Evolutionary conservation across 1,284 basidiomycete species (phyloP).

Genomic region (Ceratobasidium sp.): DNA sequence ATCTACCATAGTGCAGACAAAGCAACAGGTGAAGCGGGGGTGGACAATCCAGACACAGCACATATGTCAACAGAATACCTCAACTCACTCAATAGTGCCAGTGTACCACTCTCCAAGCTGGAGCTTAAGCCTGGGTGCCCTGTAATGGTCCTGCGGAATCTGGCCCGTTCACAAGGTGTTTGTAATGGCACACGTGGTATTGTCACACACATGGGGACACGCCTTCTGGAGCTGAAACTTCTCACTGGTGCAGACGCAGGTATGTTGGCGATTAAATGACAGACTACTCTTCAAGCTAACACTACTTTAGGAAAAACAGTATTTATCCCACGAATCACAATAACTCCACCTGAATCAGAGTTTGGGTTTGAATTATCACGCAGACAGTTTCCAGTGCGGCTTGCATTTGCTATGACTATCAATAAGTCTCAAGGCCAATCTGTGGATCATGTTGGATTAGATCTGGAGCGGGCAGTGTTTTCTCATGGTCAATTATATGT

Average conservation of each 20-base stretch:
- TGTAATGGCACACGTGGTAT: slow-evolving; percentile 56
- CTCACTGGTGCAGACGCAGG: slow-evolving; percentile 53
- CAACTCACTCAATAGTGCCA: slow-evolving; percentile 49
- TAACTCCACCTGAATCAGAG: slow-evolving; percentile 48
- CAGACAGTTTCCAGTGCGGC: slow-evolving; percentile 56
- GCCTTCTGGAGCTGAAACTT: slow-evolving; percentile 51
- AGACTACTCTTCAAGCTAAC: background rate
- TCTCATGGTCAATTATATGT: slow-evolving; percentile 47
- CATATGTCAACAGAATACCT: slow-evolving; percentile 50
- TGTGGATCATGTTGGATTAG: slow-evolving; percentile 44
- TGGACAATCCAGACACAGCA: slow-evolving; percentile 47
- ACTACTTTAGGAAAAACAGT: slow-evolving; percentile 44
- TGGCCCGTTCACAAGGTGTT: slow-evolving; percentile 52
- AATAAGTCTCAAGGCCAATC: slow-evolving; percentile 53
- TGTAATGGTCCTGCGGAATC: slow-evolving; percentile 55
- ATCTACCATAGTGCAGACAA: slow-evolving; percentile 52
- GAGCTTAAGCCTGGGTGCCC: slow-evolving; percentile 52
- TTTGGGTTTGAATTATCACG: slow-evolving; percentile 51
- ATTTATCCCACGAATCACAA: slow-evolving; percentile 53
- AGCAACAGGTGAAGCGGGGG: slow-evolving; percentile 46
- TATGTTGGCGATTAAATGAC: background rate
- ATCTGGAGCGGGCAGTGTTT: slow-evolving; percentile 39
- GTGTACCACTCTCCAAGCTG: slow-evolving; percentile 53
- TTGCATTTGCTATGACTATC: slow-evolving; percentile 59
- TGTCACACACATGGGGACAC: slow-evolving; percentile 45